Evolutionary conservation across 1,284 basidiomycete species (phyloP), one percentile per base, ranked within the genome.

Genomic region (Ustilago hordei): DNA sequence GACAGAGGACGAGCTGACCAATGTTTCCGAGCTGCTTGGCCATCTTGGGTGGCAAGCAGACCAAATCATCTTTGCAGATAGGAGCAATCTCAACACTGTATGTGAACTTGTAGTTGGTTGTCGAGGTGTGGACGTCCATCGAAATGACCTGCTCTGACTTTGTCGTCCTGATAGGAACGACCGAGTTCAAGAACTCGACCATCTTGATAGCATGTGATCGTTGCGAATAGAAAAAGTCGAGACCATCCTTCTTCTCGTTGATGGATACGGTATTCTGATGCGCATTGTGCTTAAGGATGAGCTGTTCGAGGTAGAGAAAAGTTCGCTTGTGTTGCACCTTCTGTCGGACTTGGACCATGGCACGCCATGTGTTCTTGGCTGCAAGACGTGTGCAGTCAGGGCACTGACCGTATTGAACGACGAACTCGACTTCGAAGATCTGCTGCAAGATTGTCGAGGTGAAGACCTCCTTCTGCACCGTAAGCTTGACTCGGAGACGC

Each of bases 361-460:
- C 95, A 83, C 94, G 94, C 97, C 96, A 99, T 0, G 95, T 98
- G 86, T 99, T 98, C 88, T 99, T 99, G 4, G 97, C 96, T 0
- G 96, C 97, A 5, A 98, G 90, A 77, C 91, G 91, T 0, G 95
- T 90, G 86, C 97, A 99, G 81, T 95, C 93, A 0, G 94, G 92
- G 87, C 96, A 99, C 89, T 99, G 96, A 0, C 94, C 93, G 77
- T 98, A 92, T 84, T 97, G 94, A 2, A 99, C 94, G 61, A 98
- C 90, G 82, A 95, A 95, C 86, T 97, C 95, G 78, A 99, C 91
- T 87, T 98, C 95, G 81, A 99, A 99, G 2, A 95, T 92, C 89
- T 98, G 97, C 87, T 99, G 96, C 50, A 99, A 89, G 82, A 99
- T 93, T 0, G 97, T 99, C 57, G 93, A 92, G 1, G 94, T 94